Conservation (phyloP, 805 yeast genomes). For the Spathaspora hagerdaliae region DNA sequence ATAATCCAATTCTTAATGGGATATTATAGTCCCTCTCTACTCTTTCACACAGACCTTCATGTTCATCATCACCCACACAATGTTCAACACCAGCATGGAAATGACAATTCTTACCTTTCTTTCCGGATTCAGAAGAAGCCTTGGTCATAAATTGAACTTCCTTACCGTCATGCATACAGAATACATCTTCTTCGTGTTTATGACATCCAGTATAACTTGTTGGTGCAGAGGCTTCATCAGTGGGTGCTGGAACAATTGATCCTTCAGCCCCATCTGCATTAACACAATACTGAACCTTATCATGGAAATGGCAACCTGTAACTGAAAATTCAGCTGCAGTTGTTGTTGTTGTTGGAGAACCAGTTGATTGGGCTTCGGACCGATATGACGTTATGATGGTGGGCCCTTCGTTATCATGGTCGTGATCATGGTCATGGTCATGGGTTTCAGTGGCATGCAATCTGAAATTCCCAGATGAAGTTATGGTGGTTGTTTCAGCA, state of each 20-base stretch:
- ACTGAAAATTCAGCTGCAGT: slow-evolving; percentile 1
- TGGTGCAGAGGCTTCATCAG: slow-evolving; percentile 10
- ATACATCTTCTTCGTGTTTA: slow-evolving; percentile 13
- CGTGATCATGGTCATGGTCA: slow-evolving; percentile 3
- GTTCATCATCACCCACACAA: slow-evolving; percentile 14
- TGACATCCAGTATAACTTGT: slow-evolving; percentile 16
- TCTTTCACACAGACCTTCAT: slow-evolving; percentile 14
- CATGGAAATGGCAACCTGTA: slow-evolving; percentile 21
- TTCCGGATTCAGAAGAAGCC: neutral
- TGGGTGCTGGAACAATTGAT: slow-evolving; percentile 16
- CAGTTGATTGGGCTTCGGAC: too few species aligned
- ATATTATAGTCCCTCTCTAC: slow-evolving; percentile 25
- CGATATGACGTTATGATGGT: neutral
- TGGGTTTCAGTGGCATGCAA: neutral
- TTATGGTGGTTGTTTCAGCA: slow-evolving; percentile 7
- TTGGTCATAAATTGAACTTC: slow-evolving; percentile 14
- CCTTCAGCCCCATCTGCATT: slow-evolving; percentile 21
- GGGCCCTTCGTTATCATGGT: neutral
- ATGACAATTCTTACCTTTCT: slow-evolving; percentile 17
- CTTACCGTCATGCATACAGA: slow-evolving; percentile 13
- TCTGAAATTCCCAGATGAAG: slow-evolving; percentile 5
- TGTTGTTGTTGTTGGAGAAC: too few species aligned
- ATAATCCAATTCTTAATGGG: slow-evolving; percentile 23
- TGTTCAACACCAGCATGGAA: slow-evolving; percentile 33
- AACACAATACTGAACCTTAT: slow-evolving; percentile 13